Base-by-base conservation (phyloP, 2,329 filamentous ascomycete genomes). In the Fusarium buxicola region DNA sequence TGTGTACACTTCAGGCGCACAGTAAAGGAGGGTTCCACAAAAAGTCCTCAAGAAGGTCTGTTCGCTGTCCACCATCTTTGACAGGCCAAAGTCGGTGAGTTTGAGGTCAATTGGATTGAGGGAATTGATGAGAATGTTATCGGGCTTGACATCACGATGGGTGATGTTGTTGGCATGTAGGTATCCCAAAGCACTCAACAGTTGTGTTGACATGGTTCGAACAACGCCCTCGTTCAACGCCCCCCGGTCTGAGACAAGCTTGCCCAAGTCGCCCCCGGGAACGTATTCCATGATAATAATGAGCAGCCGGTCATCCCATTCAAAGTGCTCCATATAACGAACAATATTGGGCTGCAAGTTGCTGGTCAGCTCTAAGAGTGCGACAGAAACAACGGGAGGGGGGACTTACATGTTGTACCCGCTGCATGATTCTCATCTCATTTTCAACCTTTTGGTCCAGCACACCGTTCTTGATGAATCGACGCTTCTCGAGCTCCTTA, bases 221-320 rank as follows among this genome's bases (percentile, higher is more conserved):
- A 88, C 89, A 65, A 89, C 81, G 1, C 76, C 68, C 73, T 98
- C 94, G 0, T 81, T 77, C 46, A 98, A 84, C 1, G 82, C 77
- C 1, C 86, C 86, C 27, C 86, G 76, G 10, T 85, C 81, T 16
- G 80, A 78, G 27, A 98, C 83, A 63, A 91, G 87, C 43, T 87
- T 88, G 50, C 92, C 92, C 11, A 99, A 80, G 74, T 99, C 94
- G 39, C 95, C 95, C 27, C 86, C 85, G 7, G 88, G 85, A 12
- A 98, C 87, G 68, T 86, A 97, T 72, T 99, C 95, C 95, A 99
- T 99, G 75, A 97, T 90, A 73, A 98, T 94, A 75, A 99, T 97
- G 74, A 97, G 94, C 5, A 97, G 83, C 73, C 93, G 82, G 34
- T 91, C 83, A 39, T 89, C 86, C 80, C 91, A 89, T 65, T 97